Percentiles rank a stretch among this genome's conserved stretches.
Conservation (phyloP, 1,284 basidiomycete species). For the Kalmanozyma brasiliensis region DNA sequence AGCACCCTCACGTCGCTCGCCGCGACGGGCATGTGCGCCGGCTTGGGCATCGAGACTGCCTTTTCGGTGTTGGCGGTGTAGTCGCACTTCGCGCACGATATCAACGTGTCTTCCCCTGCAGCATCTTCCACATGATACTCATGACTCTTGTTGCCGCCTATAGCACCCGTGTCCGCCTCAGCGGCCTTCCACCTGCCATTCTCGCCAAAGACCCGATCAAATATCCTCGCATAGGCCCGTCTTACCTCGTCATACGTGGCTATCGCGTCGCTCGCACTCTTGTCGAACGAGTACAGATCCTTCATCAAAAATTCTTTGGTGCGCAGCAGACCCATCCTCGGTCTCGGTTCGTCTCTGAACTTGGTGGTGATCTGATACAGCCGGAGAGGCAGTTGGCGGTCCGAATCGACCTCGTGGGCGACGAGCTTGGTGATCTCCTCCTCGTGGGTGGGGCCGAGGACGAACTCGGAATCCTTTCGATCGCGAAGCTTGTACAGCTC, state of each 20-base stretch:
- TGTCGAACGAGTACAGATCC: slow-evolving; percentile 69
- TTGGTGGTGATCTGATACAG: slow-evolving; percentile 68
- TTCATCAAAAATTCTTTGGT: slow-evolving; percentile 69
- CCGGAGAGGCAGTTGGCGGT: slow-evolving; percentile 62
- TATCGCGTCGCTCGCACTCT: slow-evolving; percentile 18
- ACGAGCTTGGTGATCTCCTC: slow-evolving; percentile 68
- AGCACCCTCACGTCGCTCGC: slow-evolving; percentile 44
- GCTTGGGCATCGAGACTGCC: slow-evolving; percentile 51
- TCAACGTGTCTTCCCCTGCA: slow-evolving; percentile 68
- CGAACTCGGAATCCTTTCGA: slow-evolving; percentile 58
- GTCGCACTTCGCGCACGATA: slow-evolving; percentile 63
- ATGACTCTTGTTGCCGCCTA: slow-evolving; percentile 67
- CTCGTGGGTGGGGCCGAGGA: slow-evolving; percentile 69
- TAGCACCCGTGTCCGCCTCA: slow-evolving; percentile 68
- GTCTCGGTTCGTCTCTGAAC: slow-evolving; percentile 68
- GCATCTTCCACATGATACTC: slow-evolving; percentile 66
- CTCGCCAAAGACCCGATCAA: slow-evolving; percentile 49
- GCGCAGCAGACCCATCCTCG: slow-evolving; percentile 66
- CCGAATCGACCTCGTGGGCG: slow-evolving; percentile 56
- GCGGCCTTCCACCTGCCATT: slow-evolving; percentile 52
- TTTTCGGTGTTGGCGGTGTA: slow-evolving; percentile 67
- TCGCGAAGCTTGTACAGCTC: slow-evolving; percentile 68
- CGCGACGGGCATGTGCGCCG: slow-evolving; percentile 9
- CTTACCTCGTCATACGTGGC: slow-evolving; percentile 63
- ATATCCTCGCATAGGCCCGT: slow-evolving; percentile 63